Conservation (phyloP, 805 yeast species). For the Hanseniaspora jakobsenii region DNA sequence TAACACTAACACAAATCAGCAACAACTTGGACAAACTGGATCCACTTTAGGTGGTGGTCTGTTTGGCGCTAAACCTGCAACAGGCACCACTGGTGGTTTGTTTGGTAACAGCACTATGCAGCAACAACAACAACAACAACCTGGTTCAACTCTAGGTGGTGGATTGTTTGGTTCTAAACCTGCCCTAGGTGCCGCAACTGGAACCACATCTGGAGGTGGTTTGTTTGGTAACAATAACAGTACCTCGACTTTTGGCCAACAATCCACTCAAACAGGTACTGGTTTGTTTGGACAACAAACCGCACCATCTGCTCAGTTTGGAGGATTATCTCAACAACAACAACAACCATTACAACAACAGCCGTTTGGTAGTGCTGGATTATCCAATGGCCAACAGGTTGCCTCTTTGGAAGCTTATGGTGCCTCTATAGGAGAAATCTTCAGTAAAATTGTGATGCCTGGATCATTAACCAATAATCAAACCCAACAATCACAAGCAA, state of each 20-base stretch:
- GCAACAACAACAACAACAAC: conserved; percentile 17
- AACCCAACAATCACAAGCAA: conserved; percentile 33
- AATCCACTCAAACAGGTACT: conserved; percentile 23
- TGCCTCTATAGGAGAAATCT: conserved; percentile 45
- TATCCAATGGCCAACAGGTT: conserved; percentile 30
- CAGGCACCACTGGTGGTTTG: too few species aligned
- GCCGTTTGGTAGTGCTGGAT: conserved; percentile 22
- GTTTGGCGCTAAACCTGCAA: too few species aligned
- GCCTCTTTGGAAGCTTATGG: conserved; percentile 57
- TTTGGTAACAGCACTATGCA: conserved; percentile 30
- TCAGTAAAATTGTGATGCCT: conserved; percentile 31
- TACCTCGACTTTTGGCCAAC: conserved; percentile 32
- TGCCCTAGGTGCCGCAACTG: conserved; percentile 21
- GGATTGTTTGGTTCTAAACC: conserved; percentile 34
- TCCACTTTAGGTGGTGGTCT: conserved; percentile 24
- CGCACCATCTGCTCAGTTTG: conserved; percentile 18
- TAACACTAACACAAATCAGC: conserved; percentile 10
- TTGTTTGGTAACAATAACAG: conserved; percentile 33
- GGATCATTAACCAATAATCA: conserved; percentile 30
- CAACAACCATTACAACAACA: conserved; percentile 26
- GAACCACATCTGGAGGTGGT: conserved; percentile 28
- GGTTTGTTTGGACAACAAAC: conserved; percentile 21
- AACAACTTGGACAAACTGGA: conserved; percentile 34
- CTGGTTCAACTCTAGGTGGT: too few species aligned
- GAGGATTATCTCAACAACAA: conserved; percentile 17